Evolutionary conservation across 345 rosid species (phyloP), one percentile per base, ranked within the genome.

Genomic region (rapeseed (Brassica napus)): DNA sequence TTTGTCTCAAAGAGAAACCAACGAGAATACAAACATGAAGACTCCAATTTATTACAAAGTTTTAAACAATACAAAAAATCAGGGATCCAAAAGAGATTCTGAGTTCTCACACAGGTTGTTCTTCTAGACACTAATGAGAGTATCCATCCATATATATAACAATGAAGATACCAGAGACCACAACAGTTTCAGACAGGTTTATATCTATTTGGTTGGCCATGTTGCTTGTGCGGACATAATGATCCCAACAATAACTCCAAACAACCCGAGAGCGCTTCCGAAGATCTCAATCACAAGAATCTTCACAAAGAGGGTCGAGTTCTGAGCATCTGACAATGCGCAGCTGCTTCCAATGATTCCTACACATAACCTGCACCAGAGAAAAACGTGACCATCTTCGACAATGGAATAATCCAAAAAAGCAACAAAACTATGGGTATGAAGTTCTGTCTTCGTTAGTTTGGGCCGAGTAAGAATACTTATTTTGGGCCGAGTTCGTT

Each of bases 191-290:
- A 59, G 39, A 61, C 47, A 7, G 0, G 32, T 49, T 73, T 52
- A 52, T 63, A 39, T 65, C 77, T 81, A 81, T 88, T 85, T 90
- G 15, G 94, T 68, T 55, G 99, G 99, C 97, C 99, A 96, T 59
- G 98, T 72, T 49, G 99, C 99, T 89, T 95, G 99, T 74, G 99
- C 94, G 58, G 99, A 95, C 99, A 95, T 95, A 62, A 95, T 95
- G 67, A 95, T 93, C 72, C 99, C 96, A 16, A 95, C 96, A 66
- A 95, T 96, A 83, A 96, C 98, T 74, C 97, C 99, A 66, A 96
- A 96, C 88, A 96, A 83, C 55, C 99, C 99, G 5, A 95, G 91
- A 0, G 99, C 99, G 81, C 99, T 95, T 44, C 99, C 99, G 39
- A 96, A 93, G 78, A 96, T 96, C 85, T 96, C 98, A 26, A 93